phyloP scores from a whole-genome alignment of 768 basidiomycete species.

The Lactarius psammicola region DNA sequence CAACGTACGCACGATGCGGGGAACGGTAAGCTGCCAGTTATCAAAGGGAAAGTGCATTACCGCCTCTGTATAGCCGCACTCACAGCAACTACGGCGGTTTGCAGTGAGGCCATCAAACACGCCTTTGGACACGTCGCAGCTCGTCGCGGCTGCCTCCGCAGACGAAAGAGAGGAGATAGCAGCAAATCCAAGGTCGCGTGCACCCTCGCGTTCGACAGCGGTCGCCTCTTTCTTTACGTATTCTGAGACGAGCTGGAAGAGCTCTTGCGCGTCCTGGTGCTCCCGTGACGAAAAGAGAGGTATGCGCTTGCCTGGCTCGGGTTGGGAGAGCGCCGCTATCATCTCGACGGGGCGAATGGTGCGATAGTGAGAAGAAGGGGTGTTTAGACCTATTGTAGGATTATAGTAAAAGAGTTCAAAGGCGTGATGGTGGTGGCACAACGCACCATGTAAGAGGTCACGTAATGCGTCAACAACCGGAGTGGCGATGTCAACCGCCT shows the following conservation, averaged over 20 bases:
- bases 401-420: constrained; percentile 1
- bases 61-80: constrained; percentile 91
- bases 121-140: constrained; percentile 51
- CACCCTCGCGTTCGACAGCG: constrained; percentile 68
- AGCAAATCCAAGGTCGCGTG: constrained; percentile 69
- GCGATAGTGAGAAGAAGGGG: constrained; percentile 52
- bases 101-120: constrained; percentile 92
- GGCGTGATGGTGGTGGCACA: constrained; percentile 26
- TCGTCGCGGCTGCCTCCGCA: constrained; percentile 29
- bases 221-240: constrained; percentile 82
- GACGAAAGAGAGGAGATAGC: constrained; percentile 41
- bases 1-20: constrained; percentile 51
- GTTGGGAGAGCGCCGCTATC: constrained; percentile 62
- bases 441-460: constrained; percentile 61
- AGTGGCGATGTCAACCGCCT: constrained; percentile 75
- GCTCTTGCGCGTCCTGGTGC: constrained; percentile 97
- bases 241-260: constrained; percentile 93
- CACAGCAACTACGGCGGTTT: constrained; percentile 81
- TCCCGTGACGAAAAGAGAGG: constrained; percentile 83
- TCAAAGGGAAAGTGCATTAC: constrained; percentile 91
- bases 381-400: constrained; percentile 54
- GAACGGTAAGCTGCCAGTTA: constrained; percentile 78
- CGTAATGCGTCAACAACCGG: constrained; percentile 83
- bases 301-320: constrained; percentile 51
- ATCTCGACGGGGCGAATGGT: constrained; percentile 72